These are phyloP conservation scores for Ogataea ramenticola DNA, from an alignment of 805 yeast genomes.

Conservation along the genomic window DNA sequence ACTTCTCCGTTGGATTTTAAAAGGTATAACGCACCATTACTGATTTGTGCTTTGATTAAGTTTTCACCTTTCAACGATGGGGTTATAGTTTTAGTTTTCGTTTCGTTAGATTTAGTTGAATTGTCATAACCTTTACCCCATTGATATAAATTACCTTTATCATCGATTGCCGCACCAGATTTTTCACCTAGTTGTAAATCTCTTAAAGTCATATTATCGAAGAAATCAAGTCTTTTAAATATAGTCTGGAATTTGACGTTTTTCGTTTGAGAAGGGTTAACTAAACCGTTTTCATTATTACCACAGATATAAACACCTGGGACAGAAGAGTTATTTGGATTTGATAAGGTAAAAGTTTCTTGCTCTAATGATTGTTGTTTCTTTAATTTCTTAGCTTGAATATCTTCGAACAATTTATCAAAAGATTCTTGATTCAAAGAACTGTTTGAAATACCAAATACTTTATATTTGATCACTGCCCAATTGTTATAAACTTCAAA, in stretches of 20 bases:
- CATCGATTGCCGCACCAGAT: slow-evolving; percentile 53
- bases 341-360: slow-evolving; percentile 20
- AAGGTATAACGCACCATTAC: slow-evolving; percentile 49
- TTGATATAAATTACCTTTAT: slow-evolving; percentile 65
- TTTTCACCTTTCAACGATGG: slow-evolving; percentile 41
- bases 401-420: slow-evolving; percentile 30
- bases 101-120: slow-evolving; percentile 7
- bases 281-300: slow-evolving; percentile 34
- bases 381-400: slow-evolving; percentile 14
- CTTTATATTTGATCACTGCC: slow-evolving; percentile 28
- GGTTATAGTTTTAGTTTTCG: slow-evolving; percentile 1
- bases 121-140: slow-evolving; percentile 47
- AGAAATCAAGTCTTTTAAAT: slow-evolving; percentile 56
- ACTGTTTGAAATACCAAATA: slow-evolving; percentile 15
- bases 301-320: slow-evolving; percentile 68
- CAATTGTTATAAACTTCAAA: slow-evolving; percentile 36
- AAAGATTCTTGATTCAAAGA: slow-evolving; percentile 27
- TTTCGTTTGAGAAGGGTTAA: slow-evolving; percentile 12
- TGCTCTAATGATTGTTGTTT: slow-evolving; percentile 12
- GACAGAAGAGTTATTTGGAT: slow-evolving; percentile 29
- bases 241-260: slow-evolving; percentile 30
- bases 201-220: slow-evolving; percentile 52
- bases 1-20: slow-evolving; percentile 42
- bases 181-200: slow-evolving; percentile 47
- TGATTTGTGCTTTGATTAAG: slow-evolving; percentile 35